Base-by-base conservation (phyloP, 305 asterid genomes). In the Stenogyne calaminthoides region DNA sequence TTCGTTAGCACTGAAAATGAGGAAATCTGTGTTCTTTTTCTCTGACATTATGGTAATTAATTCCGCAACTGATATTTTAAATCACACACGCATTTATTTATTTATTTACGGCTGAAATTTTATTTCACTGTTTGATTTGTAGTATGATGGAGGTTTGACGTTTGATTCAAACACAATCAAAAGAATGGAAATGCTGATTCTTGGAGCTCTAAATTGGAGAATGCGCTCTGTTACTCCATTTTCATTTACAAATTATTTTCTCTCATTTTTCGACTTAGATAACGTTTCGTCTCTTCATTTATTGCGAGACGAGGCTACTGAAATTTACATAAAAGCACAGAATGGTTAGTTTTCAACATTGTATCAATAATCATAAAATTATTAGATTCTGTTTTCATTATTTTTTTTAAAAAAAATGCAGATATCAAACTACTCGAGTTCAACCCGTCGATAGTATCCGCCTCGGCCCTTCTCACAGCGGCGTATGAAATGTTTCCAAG, bases 1-100 rank as follows among this genome's bases (percentile, higher is more conserved):
- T 76, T 85, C 92, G 1, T 72, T 90, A 64, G 95, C 97, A 58
- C 67, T 85, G 76, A 90, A 90, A 84, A 90, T 90, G 93, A 79
- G 76, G 71, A 79, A 83, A 78, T 63, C 76, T 66, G 86, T 80
- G 58, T 81, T 51, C 73, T 76, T 78, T 71, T 76, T 83, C 52
- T 37, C 83, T 22, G 81, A 76, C 64, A 81, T 85, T 57, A 78
- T 82, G 88, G 96, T 83, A 70, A 39, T 25, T 75, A 49, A 42
- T 51, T 29, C 71, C 40, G 14, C 72, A 37, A 7, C 44, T 37
- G 2, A 42, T 14, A 4, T 6, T 25, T 12, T 10, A 14, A 42
- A 12, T 40, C 44, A 63, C 49, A 71, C 75, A 70, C 34, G 5
- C 10, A 22, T 29, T 9, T 34, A 63, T 52, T 7, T 29, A 32